Evolutionary conservation across 1,284 basidiomycete species (phyloP).

Genomic region (Fomitopsis pinicola): DNA sequence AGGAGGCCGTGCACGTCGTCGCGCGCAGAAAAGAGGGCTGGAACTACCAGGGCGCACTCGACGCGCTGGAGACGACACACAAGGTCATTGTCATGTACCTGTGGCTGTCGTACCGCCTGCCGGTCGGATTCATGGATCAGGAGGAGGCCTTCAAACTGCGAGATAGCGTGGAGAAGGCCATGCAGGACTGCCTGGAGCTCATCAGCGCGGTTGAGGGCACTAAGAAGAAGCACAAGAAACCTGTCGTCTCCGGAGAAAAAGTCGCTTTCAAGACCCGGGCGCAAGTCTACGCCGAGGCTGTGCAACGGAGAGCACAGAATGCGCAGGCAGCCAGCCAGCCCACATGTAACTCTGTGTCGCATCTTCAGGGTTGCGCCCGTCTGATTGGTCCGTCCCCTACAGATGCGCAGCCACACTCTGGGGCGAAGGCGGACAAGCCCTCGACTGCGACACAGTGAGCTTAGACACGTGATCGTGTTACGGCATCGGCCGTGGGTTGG

Average conservation of each 20-base stretch:
- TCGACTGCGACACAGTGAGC: background rate
- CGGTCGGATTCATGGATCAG: conserved; percentile 67
- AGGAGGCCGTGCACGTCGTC: background rate
- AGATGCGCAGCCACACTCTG: background rate
- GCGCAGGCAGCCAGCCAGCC: background rate
- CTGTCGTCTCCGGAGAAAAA: background rate
- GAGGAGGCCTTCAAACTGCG: conserved; percentile 54
- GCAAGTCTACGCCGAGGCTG: background rate
- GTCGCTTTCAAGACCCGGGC: background rate
- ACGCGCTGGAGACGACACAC: conserved; percentile 76
- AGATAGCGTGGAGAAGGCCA: conserved; percentile 59
- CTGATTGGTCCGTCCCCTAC: no score
- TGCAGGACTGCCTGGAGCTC: conserved; percentile 58
- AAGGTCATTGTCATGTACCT: conserved; percentile 80
- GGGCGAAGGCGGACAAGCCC: background rate
- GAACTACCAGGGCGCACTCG: conserved; percentile 7
- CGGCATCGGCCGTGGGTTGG: conserved; percentile 6
- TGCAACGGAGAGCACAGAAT: background rate
- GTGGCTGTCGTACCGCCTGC: conserved; percentile 83
- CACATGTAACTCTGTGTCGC: background rate
- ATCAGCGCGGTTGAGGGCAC: background rate
- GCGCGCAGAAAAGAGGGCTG: background rate
- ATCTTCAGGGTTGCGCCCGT: no score
- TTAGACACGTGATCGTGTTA: conserved; percentile 9
- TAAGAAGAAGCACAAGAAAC: background rate